A percentile compares a stretch with the other conserved stretches of the same genome.
Evolutionary conservation across 805 yeast genomes (phyloP).

Genomic region (Kodamaea restingae): DNA sequence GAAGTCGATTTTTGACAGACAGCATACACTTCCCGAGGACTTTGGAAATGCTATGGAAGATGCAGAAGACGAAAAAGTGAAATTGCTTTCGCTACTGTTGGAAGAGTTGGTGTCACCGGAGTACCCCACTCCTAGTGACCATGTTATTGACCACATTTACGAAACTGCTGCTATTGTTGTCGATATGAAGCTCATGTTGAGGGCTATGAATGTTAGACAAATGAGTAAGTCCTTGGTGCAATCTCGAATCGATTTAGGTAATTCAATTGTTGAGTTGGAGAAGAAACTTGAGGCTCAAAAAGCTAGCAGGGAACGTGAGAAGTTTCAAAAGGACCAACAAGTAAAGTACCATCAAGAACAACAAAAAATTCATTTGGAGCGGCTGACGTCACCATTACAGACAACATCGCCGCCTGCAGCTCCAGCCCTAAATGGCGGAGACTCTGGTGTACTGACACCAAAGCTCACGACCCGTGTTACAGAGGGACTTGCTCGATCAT

Average conservation of each 20-base stretch:
- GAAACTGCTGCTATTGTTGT: constrained; percentile 59
- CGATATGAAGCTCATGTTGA: constrained; percentile 59
- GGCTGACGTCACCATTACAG: constrained; percentile 1
- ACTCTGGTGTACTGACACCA: background rate
- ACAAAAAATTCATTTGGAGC: background rate
- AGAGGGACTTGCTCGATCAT: background rate
- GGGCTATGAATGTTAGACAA: constrained; percentile 52
- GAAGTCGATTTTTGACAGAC: constrained; percentile 35
- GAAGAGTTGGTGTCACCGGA: constrained; percentile 55
- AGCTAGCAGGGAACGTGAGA: background rate
- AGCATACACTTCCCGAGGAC: constrained; percentile 7
- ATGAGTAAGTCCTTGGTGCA: constrained; percentile 40
- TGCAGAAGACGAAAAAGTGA: constrained; percentile 17
- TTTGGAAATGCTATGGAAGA: constrained; percentile 13
- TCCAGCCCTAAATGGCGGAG: background rate
- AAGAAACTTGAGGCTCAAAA: constrained; percentile 15
- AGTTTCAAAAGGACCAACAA: background rate
- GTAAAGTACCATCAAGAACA: background rate
- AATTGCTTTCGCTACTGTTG: constrained; percentile 30
- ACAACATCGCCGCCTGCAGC: background rate
- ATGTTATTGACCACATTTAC: constrained; percentile 53
- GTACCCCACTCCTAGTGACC: constrained; percentile 53
- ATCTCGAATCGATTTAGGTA: constrained; percentile 26
- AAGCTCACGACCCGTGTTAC: constrained; percentile 2
- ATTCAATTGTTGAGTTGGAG: constrained; percentile 21